Percentiles rank a stretch among this genome's conserved stretches.
phyloP scores from a whole-genome alignment of 805 yeast species.

The Hanseniaspora valbyensis region DNA sequence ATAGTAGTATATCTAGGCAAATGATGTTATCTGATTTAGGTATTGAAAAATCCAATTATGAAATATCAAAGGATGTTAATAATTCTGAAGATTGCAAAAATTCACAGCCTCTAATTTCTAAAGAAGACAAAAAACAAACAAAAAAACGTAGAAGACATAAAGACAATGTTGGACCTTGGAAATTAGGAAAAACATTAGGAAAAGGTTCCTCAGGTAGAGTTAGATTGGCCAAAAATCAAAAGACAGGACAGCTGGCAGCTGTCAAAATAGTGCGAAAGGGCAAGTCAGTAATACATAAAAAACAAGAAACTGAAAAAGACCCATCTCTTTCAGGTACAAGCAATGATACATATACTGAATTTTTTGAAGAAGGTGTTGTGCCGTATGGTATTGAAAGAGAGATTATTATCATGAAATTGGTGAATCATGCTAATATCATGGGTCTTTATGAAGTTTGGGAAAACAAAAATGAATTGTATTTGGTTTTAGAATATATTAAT shows the following conservation, averaged over 20 bases:
- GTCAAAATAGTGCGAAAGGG: conserved; percentile 69
- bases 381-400: conserved; percentile 97
- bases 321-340: conserved; percentile 14
- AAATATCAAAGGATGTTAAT: not conserved
- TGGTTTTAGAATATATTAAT: conserved; percentile 72
- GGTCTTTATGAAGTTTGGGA: conserved; percentile 97
- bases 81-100: not conserved
- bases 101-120: not conserved
- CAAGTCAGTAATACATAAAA: conserved; percentile 18
- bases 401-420: conserved; percentile 90
- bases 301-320: conserved; percentile 17
- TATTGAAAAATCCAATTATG: not conserved
- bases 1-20: not conserved
- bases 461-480: conserved; percentile 74
- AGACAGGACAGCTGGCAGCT: conserved; percentile 68
- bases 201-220: conserved; percentile 79
- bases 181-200: conserved; percentile 65
- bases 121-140: not conserved
- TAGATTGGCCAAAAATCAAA: conserved; percentile 55
- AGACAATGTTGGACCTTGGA: conserved; percentile 68
- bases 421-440: conserved; percentile 88
- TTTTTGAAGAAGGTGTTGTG: conserved; percentile 46
- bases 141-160: conserved; percentile 23
- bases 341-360: conserved; percentile 21
- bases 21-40: not conserved